A percentile compares a stretch with the other conserved stretches of the same genome.
Evolutionary conservation across 2,329 filamentous ascomycete genomes (phyloP).

Genomic region (Fusarium haematococcum): DNA sequence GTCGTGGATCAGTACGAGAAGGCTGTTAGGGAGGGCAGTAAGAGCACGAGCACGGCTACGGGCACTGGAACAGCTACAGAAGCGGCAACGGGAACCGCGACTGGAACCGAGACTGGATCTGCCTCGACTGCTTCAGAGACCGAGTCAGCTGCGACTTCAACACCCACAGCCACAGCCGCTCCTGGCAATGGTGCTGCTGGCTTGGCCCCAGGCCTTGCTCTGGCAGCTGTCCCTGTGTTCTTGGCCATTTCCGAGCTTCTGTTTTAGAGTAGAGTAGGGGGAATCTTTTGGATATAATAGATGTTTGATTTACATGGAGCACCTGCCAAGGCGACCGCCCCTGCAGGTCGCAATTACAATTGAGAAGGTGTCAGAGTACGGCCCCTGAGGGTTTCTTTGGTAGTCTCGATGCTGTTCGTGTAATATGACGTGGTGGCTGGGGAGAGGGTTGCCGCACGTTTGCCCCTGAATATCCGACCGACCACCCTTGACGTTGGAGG

Average conservation of each 20-base stretch:
- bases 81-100: background rate
- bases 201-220: constrained; percentile 13
- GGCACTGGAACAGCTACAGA: constrained; percentile 5
- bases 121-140: constrained; percentile 1
- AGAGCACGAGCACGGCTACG: constrained; percentile 9
- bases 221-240: constrained; percentile 14
- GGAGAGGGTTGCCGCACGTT: background rate
- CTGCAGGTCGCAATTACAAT: background rate
- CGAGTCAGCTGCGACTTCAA: background rate
- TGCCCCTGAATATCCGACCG: background rate
- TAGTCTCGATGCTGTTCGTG: background rate
- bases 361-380: background rate
- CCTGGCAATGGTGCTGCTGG: constrained; percentile 24
- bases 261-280: background rate
- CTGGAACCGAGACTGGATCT: constrained; percentile 6
- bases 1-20: constrained; percentile 50
- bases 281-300: background rate
- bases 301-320: background rate
- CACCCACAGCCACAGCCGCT: constrained; percentile 7
- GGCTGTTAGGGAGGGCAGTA: constrained; percentile 11
- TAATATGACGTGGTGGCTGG: background rate
- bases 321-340: background rate
- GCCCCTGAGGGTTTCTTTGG: background rate
- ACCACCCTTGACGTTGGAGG: background rate
- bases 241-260: constrained; percentile 10